phyloP scores from a whole-genome alignment of 768 basidiomycete species.

The Crepidotus variabilis region DNA sequence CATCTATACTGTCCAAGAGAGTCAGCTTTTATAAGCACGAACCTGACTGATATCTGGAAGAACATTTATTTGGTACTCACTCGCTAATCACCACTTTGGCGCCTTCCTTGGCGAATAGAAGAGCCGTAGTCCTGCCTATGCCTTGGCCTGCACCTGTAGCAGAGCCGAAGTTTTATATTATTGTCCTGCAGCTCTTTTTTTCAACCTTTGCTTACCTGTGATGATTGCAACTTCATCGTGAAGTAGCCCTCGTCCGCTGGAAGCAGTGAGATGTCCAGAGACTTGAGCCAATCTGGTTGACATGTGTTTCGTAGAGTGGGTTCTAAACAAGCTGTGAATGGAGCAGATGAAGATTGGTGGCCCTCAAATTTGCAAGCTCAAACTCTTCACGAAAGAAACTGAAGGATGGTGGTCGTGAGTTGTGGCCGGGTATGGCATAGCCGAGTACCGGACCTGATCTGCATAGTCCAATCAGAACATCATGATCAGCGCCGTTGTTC shows the following conservation, averaged over 20 bases:
- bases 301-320: conserved; percentile 29
- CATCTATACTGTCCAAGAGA: conserved; percentile 58
- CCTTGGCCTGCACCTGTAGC: conserved; percentile 75
- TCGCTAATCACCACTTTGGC: conserved; percentile 86
- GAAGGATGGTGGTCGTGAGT: no score
- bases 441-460: no score
- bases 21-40: background rate
- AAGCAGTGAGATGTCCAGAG: conserved; percentile 62
- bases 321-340: no score
- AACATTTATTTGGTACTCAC: conserved; percentile 31
- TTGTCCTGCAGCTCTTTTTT: no score
- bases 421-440: no score
- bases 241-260: conserved; percentile 54
- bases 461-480: no score
- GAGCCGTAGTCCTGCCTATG: conserved; percentile 71
- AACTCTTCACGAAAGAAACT: no score
- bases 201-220: conserved; percentile 51
- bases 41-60: background rate
- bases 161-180: background rate
- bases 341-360: no score
- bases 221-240: conserved; percentile 81
- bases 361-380: no score
- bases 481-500: no score
- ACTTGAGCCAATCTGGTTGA: conserved; percentile 63
- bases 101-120: conserved; percentile 80